phyloP scores from a whole-genome alignment of 2,329 filamentous ascomycete genomes.

The Pseudogymnoascus sp. region DNA sequence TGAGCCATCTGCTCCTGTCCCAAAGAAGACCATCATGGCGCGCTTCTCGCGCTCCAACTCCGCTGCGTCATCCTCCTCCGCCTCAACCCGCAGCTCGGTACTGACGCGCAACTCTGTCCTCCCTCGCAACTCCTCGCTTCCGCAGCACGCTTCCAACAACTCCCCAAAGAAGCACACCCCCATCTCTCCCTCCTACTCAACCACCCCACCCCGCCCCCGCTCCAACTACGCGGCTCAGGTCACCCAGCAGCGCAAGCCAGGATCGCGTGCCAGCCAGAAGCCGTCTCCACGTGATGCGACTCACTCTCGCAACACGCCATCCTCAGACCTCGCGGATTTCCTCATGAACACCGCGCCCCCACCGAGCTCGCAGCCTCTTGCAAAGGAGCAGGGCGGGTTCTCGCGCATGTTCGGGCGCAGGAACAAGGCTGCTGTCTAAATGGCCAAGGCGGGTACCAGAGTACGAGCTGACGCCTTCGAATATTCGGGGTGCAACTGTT shows the following conservation, averaged over 20 bases:
- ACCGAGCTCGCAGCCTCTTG: neutral
- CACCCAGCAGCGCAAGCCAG: slow-evolving; percentile 17
- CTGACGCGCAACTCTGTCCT: slow-evolving; percentile 24
- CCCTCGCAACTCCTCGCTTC: slow-evolving; percentile 23
- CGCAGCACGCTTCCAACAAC: slow-evolving; percentile 30
- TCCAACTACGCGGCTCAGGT: slow-evolving; percentile 20
- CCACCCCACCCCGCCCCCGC: slow-evolving; percentile 35
- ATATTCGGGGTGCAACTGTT: slow-evolving; percentile 2
- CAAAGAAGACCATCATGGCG: slow-evolving; percentile 46
- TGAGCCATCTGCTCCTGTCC: slow-evolving; percentile 9
- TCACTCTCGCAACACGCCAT: slow-evolving; percentile 14
- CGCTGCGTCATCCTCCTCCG: slow-evolving; percentile 12
- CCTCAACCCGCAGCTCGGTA: slow-evolving; percentile 31
- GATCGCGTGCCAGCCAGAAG: slow-evolving; percentile 39
- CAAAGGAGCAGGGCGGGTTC: slow-evolving; percentile 12
- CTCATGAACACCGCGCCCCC: slow-evolving; percentile 61
- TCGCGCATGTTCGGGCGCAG: slow-evolving; percentile 13
- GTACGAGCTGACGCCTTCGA: neutral
- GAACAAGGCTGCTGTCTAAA: slow-evolving; percentile 9
- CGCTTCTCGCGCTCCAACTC: slow-evolving; percentile 39
- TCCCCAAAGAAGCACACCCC: slow-evolving; percentile 28
- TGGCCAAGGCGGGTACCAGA: neutral
- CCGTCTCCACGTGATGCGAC: slow-evolving; percentile 47
- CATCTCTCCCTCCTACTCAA: slow-evolving; percentile 38
- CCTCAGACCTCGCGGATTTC: slow-evolving; percentile 60